phyloP scores from a whole-genome alignment of 345 rosid genomes.

The Hibiscus tridactylites region DNA sequence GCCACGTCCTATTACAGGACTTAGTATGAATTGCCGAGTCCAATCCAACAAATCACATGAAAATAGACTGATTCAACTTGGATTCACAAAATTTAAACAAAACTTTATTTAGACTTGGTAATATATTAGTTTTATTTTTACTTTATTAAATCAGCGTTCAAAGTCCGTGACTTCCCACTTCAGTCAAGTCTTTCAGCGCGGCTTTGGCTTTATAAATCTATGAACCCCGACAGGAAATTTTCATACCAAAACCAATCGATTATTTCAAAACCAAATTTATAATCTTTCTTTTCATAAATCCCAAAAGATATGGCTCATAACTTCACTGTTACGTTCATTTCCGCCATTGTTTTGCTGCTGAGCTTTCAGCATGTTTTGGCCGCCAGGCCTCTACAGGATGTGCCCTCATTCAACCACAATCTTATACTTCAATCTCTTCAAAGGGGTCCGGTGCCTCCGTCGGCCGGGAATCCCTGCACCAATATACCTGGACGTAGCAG shows the following conservation, averaged over 20 bases:
- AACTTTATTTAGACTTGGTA: background rate
- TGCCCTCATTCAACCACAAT: background rate
- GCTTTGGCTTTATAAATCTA: too few species aligned
- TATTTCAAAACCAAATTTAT: background rate
- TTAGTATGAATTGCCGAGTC: too few species aligned
- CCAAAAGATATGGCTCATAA: background rate
- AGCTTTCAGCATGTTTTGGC: slow-evolving; percentile 15
- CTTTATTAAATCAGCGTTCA: background rate
- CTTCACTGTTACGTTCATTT: background rate
- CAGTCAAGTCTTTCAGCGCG: too few species aligned
- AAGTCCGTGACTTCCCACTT: background rate
- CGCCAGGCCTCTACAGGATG: slow-evolving; percentile 20
- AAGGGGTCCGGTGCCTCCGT: slow-evolving; percentile 33
- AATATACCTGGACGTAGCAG: slow-evolving; percentile 20
- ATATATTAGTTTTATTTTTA: background rate
- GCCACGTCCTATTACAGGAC: too few species aligned
- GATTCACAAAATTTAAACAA: background rate
- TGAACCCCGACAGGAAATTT: too few species aligned
- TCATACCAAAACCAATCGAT: background rate
- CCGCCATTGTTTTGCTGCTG: background rate
- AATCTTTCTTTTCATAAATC: background rate
- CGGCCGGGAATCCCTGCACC: slow-evolving; percentile 25
- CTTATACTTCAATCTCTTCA: slow-evolving; percentile 25
- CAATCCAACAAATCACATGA: too few species aligned
- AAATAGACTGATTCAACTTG: background rate